A percentile compares a stretch with the other conserved stretches of the same genome.
Evolutionary conservation across 768 basidiomycete genomes (phyloP).

Genomic region (Leccinum aurantiacum): DNA sequence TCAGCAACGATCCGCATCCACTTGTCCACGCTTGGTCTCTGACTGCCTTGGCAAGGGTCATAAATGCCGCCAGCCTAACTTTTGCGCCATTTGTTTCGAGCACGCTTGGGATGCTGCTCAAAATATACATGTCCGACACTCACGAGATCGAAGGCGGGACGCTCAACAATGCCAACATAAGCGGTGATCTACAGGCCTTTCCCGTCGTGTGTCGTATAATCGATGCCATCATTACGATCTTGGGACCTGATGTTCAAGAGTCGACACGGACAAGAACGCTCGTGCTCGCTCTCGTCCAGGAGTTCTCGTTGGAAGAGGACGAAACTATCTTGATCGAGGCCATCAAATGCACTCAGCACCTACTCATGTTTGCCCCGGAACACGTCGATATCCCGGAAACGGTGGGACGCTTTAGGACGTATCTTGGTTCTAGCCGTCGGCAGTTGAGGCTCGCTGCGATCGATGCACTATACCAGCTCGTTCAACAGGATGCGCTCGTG

Average conservation of each 20-base stretch:
- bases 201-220: constrained; percentile 90
- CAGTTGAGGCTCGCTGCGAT: constrained; percentile 93
- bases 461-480: constrained; percentile 94
- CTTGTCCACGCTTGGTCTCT: constrained; percentile 94
- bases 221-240: constrained; percentile 88
- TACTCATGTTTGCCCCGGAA: constrained; percentile 92
- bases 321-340: constrained; percentile 90
- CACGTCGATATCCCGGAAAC: constrained; percentile 79
- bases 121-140: constrained; percentile 83
- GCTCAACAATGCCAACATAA: constrained; percentile 75
- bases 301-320: constrained; percentile 83
- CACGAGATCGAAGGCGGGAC: constrained; percentile 94
- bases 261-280: constrained; percentile 75
- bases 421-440: constrained; percentile 78
- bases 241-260: constrained; percentile 95
- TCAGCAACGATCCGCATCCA: constrained; percentile 95
- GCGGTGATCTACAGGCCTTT: constrained; percentile 90
- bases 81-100: constrained; percentile 87
- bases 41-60: constrained; percentile 79
- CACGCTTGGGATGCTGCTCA: constrained; percentile 88
- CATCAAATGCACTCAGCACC: constrained; percentile 94
- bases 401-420: constrained; percentile 71
- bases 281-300: constrained; percentile 80
- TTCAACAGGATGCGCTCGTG: constrained; percentile 88
- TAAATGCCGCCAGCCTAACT: constrained; percentile 87